Evolutionary conservation across 768 basidiomycete genomes (phyloP).

Genomic region (Lactarius sanguifluus): DNA sequence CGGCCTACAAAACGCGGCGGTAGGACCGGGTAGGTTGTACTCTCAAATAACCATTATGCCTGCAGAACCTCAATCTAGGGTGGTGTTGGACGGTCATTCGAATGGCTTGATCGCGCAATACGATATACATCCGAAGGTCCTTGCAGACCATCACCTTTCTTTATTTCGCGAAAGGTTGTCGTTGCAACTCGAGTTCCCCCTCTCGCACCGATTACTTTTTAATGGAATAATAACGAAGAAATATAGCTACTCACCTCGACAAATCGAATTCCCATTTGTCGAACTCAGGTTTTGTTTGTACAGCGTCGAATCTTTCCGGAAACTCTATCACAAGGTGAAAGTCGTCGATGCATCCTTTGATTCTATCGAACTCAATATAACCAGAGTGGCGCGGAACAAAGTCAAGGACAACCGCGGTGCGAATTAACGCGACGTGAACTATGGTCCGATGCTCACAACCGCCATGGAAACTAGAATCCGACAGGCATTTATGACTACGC

Average conservation of each 20-base stretch:
- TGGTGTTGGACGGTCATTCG: conserved; percentile 29
- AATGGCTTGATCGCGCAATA: conserved; percentile 43
- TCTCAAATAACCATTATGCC: no score
- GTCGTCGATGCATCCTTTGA: conserved; percentile 66
- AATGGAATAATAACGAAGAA: conserved; percentile 73
- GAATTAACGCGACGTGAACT: not conserved
- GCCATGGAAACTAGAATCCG: conserved; percentile 84
- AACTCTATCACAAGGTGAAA: no score
- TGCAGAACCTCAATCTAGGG: conserved; percentile 17
- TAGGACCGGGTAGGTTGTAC: no score
- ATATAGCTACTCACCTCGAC: conserved; percentile 41
- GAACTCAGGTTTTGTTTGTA: no score
- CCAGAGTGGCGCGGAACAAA: conserved; percentile 78
- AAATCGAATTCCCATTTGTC: no score
- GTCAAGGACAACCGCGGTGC: conserved; percentile 80
- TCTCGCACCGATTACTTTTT: conserved; percentile 17
- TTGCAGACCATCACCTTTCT: conserved; percentile 50
- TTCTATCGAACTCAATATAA: conserved; percentile 60
- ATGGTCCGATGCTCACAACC: not conserved
- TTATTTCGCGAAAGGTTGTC: conserved; percentile 86
- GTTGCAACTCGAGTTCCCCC: conserved; percentile 24
- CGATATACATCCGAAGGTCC: conserved; percentile 54
- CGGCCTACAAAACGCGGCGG: not conserved
- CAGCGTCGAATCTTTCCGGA: no score
- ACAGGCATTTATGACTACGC: conserved; percentile 70